Evolutionary conservation across 108 stramenopile species (phyloP).

Genomic region (Pseudonitzschia multiseries): DNA sequence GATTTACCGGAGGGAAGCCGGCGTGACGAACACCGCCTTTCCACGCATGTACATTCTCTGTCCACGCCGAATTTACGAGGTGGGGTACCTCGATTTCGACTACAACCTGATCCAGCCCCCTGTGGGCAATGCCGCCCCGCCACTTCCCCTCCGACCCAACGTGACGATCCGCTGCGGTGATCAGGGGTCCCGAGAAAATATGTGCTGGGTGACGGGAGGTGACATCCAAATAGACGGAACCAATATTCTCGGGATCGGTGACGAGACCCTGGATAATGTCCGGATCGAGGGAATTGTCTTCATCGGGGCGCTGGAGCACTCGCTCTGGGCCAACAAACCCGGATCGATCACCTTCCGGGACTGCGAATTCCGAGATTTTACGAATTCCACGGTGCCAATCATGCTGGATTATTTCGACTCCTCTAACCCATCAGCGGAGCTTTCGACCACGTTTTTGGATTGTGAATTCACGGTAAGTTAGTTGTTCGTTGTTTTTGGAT

Average conservation of each 20-base stretch:
- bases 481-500: background rate
- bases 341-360: constrained; percentile 44
- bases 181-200: constrained; percentile 30
- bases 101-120: constrained; percentile 10
- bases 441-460: constrained; percentile 32
- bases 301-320: constrained; percentile 26
- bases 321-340: constrained; percentile 39
- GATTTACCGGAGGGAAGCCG: constrained; percentile 23
- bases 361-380: constrained; percentile 42
- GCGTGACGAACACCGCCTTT: constrained; percentile 24
- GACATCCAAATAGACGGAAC: constrained; percentile 49
- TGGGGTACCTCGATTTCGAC: constrained; percentile 35
- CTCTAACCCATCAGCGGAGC: constrained; percentile 8
- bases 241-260: constrained; percentile 30
- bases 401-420: constrained; percentile 45
- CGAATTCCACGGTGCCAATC: constrained; percentile 31
- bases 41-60: constrained; percentile 39
- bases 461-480: constrained; percentile 30
- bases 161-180: constrained; percentile 45
- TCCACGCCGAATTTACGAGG: constrained; percentile 16
- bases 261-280: constrained; percentile 34
- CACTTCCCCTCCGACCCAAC: constrained; percentile 41
- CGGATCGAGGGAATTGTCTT: constrained; percentile 43
- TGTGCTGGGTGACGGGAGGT: constrained; percentile 42
- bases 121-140: constrained; percentile 4